Conservation (phyloP, 257 asterid species). For the Schizonepeta tenuifolia region DNA sequence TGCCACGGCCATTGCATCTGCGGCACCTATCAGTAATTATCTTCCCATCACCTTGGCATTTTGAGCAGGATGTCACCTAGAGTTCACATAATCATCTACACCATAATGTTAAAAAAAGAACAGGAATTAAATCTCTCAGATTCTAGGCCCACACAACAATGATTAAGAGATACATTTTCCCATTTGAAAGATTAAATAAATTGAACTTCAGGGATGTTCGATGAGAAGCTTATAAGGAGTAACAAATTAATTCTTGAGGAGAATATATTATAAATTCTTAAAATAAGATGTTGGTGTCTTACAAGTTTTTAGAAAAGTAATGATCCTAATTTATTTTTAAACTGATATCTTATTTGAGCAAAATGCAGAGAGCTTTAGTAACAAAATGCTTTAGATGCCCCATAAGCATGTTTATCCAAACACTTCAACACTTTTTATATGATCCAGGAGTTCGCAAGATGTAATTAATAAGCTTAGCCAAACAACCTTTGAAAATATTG, state of each 20-base stretch:
- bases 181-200: slow-evolving; percentile 6
- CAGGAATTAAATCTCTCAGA: slow-evolving; percentile 24
- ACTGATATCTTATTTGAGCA: neutral
- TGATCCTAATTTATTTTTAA: neutral
- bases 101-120: slow-evolving; percentile 46
- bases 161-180: slow-evolving; percentile 5
- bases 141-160: slow-evolving; percentile 14
- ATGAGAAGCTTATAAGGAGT: neutral
- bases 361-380: neutral
- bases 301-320: too few relatives aligned
- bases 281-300: neutral
- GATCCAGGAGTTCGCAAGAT: too few relatives aligned
- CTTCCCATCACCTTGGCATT: slow-evolving; percentile 85
- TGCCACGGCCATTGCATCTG: slow-evolving; percentile 76
- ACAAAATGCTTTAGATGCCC: too few relatives aligned
- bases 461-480: too few relatives aligned
- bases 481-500: too few relatives aligned
- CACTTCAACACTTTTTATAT: too few relatives aligned
- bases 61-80: slow-evolving; percentile 89
- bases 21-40: slow-evolving; percentile 77
- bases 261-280: slow-evolving; percentile 12
- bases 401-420: too few relatives aligned
- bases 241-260: neutral
- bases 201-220: neutral
- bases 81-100: slow-evolving; percentile 58